Base-by-base conservation (phyloP, 352 stramenopile genomes). In the Phytopythium kandeliae region DNA sequence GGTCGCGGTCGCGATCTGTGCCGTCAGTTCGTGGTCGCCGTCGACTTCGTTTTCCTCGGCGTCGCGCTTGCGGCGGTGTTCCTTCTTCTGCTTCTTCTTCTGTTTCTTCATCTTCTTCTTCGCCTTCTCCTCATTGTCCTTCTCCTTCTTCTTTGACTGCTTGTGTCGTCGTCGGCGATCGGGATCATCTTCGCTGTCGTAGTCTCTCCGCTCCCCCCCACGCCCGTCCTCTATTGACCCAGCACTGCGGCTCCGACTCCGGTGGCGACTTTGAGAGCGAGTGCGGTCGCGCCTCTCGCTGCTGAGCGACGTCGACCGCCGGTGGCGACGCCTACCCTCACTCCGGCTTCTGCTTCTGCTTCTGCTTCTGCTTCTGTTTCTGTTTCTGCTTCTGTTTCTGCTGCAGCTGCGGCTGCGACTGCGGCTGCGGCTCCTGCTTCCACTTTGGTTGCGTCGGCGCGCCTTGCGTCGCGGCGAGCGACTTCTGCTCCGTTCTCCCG, bases 31-130 rank as follows among this genome's bases (percentile, higher is more conserved):
- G 22, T 37, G 3, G 4, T n/a, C 28, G 37, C 30, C n/a, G 9
- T 11, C 38, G 9, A 13, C 30, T 25, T 12, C n/a, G 2, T 24
- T 35, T 19, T 45, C 41, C 25, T 35, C 11, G 31, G 60, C 57
- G 9, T 33, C 31, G 28, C 28, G 25, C 11, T 48, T 37, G 37
- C 19, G 47, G n/a, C 13, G 21, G 3, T 16, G 2, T 30, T 57
- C 53, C 26, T 28, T 17, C 28, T 63, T 44, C 12, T 19, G 37
- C 3, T 60, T 22, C 35, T 60, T 40, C 10, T 63, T 53, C 16
- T 71, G 16, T 30, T 58, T 56, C 48, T 57, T 75, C 55, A 61
- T 48, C 30, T 67, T 63, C 38, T 68, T 56, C 26, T 59, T 58
- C n/a, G 64, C 59, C 25, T 69, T 71, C 48, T 72, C 45, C 36